Evolutionary conservation across 2,329 filamentous ascomycete species (phyloP).

Genomic region (Botryotinia calthae): DNA sequence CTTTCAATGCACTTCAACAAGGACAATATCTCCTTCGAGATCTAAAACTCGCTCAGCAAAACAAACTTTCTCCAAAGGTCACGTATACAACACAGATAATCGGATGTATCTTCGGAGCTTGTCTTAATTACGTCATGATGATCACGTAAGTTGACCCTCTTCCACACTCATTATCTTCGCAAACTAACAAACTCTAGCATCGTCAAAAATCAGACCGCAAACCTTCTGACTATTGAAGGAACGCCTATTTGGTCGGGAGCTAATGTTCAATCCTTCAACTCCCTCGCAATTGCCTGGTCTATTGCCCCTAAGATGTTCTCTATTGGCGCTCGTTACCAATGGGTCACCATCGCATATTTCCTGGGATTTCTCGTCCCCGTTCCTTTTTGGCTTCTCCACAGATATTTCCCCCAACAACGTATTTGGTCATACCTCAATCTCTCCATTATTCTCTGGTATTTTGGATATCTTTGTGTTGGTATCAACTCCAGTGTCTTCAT

Average conservation of each 20-base stretch:
- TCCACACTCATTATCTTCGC: slow-evolving; percentile 40
- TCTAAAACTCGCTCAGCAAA: slow-evolving; percentile 52
- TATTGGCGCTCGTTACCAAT: slow-evolving; percentile 58
- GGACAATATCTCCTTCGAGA: slow-evolving; percentile 47
- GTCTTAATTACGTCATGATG: slow-evolving; percentile 58
- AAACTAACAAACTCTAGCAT: slow-evolving; percentile 58
- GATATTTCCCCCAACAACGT: slow-evolving; percentile 55
- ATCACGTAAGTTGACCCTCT: slow-evolving; percentile 43
- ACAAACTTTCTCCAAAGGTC: slow-evolving; percentile 43
- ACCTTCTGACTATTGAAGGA: slow-evolving; percentile 58
- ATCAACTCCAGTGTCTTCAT: slow-evolving; percentile 68
- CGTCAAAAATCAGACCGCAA: slow-evolving; percentile 61
- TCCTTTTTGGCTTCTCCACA: slow-evolving; percentile 53
- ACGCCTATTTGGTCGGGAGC: slow-evolving; percentile 64
- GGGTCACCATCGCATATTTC: slow-evolving; percentile 69
- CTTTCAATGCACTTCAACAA: slow-evolving; percentile 48
- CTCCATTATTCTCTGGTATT: slow-evolving; percentile 65
- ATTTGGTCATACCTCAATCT: slow-evolving; percentile 64
- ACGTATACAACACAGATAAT: slow-evolving; percentile 43
- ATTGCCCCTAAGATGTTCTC: slow-evolving; percentile 70
- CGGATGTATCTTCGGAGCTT: slow-evolving; percentile 44
- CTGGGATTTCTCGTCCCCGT: slow-evolving; percentile 64
- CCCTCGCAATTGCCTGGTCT: slow-evolving; percentile 69
- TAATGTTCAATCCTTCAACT: slow-evolving; percentile 56
- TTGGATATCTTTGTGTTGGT: slow-evolving; percentile 62